A percentile compares a stretch with the other conserved stretches of the same genome.
Evolutionary conservation across 2,329 filamentous ascomycete species (phyloP).

Genomic region (Fusarium ambrosium): DNA sequence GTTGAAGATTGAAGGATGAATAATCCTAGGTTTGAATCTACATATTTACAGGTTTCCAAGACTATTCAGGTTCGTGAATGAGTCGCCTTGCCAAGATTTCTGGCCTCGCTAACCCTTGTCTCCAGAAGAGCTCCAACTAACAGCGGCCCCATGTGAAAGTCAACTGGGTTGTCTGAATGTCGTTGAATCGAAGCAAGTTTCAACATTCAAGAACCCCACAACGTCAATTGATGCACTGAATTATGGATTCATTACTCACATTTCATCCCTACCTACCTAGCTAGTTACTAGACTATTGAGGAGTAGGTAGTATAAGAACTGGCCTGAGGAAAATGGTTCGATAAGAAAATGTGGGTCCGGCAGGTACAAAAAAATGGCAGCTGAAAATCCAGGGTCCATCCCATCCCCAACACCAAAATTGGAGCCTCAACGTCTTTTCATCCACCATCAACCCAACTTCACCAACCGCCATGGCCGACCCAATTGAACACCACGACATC

Average conservation of each 20-base stretch:
- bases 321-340: neutral
- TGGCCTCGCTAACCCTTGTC: neutral
- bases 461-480: constrained; percentile 30
- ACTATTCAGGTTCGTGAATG: neutral
- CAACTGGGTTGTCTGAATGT: neutral
- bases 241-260: neutral
- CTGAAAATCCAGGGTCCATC: constrained; percentile 2
- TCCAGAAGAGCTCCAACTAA: neutral
- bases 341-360: neutral
- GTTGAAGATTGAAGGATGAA: neutral
- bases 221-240: neutral
- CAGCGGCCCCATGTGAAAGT: neutral
- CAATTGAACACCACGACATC: constrained; percentile 59
- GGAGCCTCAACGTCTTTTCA: neutral
- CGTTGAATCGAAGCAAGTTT: neutral
- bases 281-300: too few species aligned
- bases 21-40: neutral
- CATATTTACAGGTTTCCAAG: neutral
- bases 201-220: neutral
- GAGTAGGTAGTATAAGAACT: too few species aligned
- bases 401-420: constrained; percentile 5
- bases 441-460: neutral
- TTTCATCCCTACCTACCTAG: neutral
- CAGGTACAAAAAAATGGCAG: neutral
- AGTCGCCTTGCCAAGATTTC: neutral